Conservation (phyloP, 2,329 filamentous ascomycete species). For the Hymenoscyphus fructigenus region DNA sequence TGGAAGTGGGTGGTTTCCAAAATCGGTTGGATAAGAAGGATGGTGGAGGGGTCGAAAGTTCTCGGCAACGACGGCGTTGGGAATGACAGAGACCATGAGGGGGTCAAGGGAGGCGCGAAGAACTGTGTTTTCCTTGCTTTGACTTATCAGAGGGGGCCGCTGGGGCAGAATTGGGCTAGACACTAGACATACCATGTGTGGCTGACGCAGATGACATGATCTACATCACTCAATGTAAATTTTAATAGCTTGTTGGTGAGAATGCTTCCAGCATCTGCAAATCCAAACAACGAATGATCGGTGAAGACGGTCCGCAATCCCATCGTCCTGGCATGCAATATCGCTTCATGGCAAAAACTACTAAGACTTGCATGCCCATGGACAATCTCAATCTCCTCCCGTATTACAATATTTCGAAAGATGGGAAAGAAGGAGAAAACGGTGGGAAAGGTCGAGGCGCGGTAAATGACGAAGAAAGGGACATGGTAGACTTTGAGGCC, state of each 20-base stretch:
- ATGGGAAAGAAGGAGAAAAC: conserved; percentile 98
- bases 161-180: neutral
- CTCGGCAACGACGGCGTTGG: conserved; percentile 94
- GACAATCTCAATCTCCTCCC: conserved; percentile 94
- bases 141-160: conserved; percentile 25
- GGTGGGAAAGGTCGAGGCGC: conserved; percentile 88
- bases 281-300: conserved; percentile 95
- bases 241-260: conserved; percentile 96
- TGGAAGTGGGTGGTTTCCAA: conserved; percentile 46
- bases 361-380: conserved; percentile 96
- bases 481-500: conserved; percentile 98
- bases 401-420: conserved; percentile 93
- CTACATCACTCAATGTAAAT: conserved; percentile 92
- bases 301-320: conserved; percentile 94
- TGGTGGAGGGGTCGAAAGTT: conserved; percentile 78
- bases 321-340: conserved; percentile 94
- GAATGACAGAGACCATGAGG: conserved; percentile 95
- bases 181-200: conserved; percentile 77
- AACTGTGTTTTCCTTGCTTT: conserved; percentile 95
- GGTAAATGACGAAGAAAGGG: conserved; percentile 93
- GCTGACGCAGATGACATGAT: conserved; percentile 97
- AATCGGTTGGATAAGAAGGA: conserved; percentile 44
- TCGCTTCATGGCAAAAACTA: conserved; percentile 90
- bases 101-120: conserved; percentile 91
- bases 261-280: conserved; percentile 93